A percentile compares a stretch with the other conserved stretches of the same genome.
Evolutionary conservation across 176 grass and related monocot genomes (phyloP).

Genomic region (Raddia guianensis): DNA sequence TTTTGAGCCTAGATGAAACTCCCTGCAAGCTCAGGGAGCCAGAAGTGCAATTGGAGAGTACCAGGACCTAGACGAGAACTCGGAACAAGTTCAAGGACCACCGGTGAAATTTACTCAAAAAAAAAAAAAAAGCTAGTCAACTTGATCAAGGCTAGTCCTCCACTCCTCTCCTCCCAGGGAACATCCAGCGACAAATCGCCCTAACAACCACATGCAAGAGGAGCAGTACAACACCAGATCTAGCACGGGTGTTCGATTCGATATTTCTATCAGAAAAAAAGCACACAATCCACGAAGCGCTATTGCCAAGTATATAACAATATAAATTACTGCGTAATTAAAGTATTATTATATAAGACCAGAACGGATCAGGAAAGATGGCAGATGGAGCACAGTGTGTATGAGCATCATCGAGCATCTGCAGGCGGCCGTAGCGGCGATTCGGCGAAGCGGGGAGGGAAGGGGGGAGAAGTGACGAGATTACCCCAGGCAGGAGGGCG

Average conservation of each 20-base stretch:
- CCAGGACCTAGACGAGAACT: no score
- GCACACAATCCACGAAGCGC: background rate
- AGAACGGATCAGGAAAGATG: background rate
- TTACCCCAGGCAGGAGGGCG: constrained; percentile 77
- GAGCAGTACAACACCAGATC: constrained; percentile 22
- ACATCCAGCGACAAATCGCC: background rate
- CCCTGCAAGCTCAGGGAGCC: no score
- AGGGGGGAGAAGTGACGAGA: constrained; percentile 22
- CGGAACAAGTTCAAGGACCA: no score
- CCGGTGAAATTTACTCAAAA: no score
- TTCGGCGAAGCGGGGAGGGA: background rate
- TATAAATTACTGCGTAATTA: no score
- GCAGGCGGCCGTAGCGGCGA: background rate
- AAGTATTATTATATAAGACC: background rate
- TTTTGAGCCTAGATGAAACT: no score
- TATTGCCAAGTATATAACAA: background rate
- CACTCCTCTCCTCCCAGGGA: background rate
- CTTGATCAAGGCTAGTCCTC: background rate
- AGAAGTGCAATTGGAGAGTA: no score
- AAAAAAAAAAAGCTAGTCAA: constrained; percentile 12
- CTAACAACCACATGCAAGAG: background rate
- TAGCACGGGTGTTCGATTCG: background rate
- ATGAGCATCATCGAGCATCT: constrained; percentile 26
- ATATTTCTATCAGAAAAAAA: background rate
- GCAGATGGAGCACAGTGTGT: background rate